Evolutionary conservation across 2,329 filamentous ascomycete genomes (phyloP).

Genomic region (Colletotrichum australisinense): DNA sequence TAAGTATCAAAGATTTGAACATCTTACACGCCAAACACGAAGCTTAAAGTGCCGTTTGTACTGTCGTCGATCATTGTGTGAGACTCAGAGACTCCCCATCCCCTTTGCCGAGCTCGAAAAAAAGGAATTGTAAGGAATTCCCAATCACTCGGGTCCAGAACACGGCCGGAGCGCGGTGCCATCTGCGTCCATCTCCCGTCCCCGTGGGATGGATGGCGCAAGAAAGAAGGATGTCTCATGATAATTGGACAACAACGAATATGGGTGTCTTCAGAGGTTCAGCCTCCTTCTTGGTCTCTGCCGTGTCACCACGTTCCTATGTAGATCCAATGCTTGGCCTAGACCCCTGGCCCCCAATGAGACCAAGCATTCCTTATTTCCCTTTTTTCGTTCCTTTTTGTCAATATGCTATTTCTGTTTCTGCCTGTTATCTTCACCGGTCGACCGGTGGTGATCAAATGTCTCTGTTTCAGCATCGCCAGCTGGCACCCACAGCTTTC

Average conservation of each 20-base stretch:
- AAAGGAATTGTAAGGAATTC: neutral
- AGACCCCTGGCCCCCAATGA: neutral
- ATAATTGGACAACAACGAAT: neutral
- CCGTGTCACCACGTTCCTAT: neutral
- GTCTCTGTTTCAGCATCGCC: neutral
- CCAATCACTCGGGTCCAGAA: neutral
- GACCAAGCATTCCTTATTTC: neutral
- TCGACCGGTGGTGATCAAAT: neutral
- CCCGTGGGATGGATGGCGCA: neutral
- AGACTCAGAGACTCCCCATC: neutral
- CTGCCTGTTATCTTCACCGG: neutral
- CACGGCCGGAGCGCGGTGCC: neutral
- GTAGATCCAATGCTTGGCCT: neutral
- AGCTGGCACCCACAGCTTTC: too few species aligned
- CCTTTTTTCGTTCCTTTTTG: neutral
- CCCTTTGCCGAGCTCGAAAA: neutral
- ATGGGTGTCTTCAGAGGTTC: neutral
- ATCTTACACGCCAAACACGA: neutral
- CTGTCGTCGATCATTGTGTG: neutral
- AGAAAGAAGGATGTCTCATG: neutral
- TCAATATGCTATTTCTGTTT: neutral
- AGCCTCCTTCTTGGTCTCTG: neutral
- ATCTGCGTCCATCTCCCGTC: neutral
- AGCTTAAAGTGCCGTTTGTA: neutral
- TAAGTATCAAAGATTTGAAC: neutral